Evolutionary conservation across 2,329 filamentous ascomycete genomes (phyloP), one percentile per base, ranked within the genome.

Genomic region (Cercospora janseana): DNA sequence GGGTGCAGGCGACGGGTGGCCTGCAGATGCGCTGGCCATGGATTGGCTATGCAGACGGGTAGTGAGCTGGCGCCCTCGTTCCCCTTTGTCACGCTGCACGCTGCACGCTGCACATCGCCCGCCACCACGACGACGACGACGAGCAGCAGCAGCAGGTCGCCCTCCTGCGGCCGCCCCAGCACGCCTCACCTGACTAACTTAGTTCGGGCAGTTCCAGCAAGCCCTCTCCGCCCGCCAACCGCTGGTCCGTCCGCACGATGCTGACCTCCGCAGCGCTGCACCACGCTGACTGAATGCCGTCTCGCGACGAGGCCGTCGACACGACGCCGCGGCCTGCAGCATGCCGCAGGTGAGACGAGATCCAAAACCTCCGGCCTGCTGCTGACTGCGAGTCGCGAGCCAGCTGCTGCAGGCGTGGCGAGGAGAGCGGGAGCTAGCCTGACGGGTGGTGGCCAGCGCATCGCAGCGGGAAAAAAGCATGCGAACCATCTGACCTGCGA

Each of bases 381-480:
- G n/a, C n/a, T n/a, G n/a, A n/a, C n/a, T n/a, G n/a, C n/a, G n/a
- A n/a, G n/a, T n/a, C n/a, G n/a, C n/a, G n/a, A n/a, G n/a, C n/a
- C n/a, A n/a, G 44, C 43, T 32, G 28, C 32, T 8, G 43, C 29
- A n/a, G 7, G 29, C 13, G 29, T 46, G 32, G 28, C 43, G 28
- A 46, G n/a, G n/a, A n/a, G n/a, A n/a, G n/a, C n/a, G n/a, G n/a
- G n/a, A n/a, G n/a, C n/a, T n/a, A n/a, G n/a, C n/a, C n/a, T n/a
- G n/a, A 32, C 29, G 23, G 16, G 29, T 28, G 40, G 24, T 3
- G 23, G 42, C 27, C 42, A 45, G 29, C 42, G 42, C 42, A 45
- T 15, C 24, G 41, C 13, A 26, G 7, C 43, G 24, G 43, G 27
- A 46, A 13, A 44, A 43, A 43, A 47, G 37, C 49, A 42, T 51